Conservation (phyloP, 257 asterid genomes). For the Plantago ovata region DNA sequence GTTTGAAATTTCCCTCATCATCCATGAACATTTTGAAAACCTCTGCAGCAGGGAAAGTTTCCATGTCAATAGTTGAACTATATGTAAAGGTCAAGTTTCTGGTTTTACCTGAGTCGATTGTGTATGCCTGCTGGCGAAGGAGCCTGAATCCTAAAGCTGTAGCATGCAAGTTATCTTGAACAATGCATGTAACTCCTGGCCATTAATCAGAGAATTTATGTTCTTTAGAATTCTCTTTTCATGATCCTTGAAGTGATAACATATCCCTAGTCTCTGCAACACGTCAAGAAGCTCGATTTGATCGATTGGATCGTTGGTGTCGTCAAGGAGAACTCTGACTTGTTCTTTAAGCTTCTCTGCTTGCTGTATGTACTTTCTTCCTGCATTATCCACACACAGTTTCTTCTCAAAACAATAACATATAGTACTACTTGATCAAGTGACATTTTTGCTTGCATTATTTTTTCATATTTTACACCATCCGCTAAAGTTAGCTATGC, state of each 20-base stretch:
- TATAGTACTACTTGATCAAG: neutral
- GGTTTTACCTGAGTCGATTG: neutral
- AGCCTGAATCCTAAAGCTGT: constrained; percentile 28
- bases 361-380: constrained; percentile 9
- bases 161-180: constrained; percentile 11
- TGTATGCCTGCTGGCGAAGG: constrained; percentile 29
- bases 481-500: no score
- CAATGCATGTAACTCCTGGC: neutral
- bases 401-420: neutral
- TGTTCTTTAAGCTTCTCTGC: constrained; percentile 23
- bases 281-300: constrained; percentile 31
- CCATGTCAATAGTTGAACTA: neutral
- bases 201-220: neutral
- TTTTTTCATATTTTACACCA: no score
- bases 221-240: constrained; percentile 14
- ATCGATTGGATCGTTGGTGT: constrained; percentile 10
- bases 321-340: constrained; percentile 11
- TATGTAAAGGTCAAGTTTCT: neutral
- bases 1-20: constrained; percentile 20
- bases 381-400: neutral
- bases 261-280: constrained; percentile 38
- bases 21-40: constrained; percentile 28
- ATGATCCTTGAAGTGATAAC: no score
- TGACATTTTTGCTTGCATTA: no score
- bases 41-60: constrained; percentile 16